Evolutionary conservation across 495 filamentous ascomycete species (phyloP).

Genomic region (Aspergillus baeticus): DNA sequence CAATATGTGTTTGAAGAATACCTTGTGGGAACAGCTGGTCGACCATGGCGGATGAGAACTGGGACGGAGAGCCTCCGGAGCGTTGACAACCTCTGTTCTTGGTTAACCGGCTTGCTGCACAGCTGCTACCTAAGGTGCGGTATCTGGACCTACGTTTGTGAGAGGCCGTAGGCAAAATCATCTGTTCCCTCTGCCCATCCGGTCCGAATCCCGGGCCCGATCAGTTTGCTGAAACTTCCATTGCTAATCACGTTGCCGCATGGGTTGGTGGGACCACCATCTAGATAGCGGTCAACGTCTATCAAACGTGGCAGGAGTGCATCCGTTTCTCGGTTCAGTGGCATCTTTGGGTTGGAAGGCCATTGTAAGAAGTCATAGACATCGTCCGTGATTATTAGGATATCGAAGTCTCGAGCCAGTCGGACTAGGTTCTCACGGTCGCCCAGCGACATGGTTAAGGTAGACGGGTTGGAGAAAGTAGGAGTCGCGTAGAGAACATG

Average conservation of each 20-base stretch:
- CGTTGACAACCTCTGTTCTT: conserved; percentile 57
- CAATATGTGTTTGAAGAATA: conserved; percentile 47
- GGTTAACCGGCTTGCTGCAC: background rate
- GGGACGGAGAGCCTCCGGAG: conserved; percentile 76
- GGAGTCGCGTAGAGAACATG: conserved; percentile 84
- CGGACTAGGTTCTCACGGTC: conserved; percentile 61
- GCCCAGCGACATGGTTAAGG: conserved; percentile 64
- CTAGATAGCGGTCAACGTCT: conserved; percentile 68
- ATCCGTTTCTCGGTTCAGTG: conserved; percentile 25
- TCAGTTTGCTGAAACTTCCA: conserved; percentile 80
- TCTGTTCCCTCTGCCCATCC: conserved; percentile 79
- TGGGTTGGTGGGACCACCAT: conserved; percentile 50
- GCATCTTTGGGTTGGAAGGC: conserved; percentile 37
- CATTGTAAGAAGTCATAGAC: conserved; percentile 90
- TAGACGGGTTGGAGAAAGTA: conserved; percentile 79
- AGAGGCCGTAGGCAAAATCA: conserved; percentile 64
- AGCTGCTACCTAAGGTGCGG: background rate
- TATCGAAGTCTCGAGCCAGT: conserved; percentile 70
- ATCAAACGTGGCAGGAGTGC: conserved; percentile 67
- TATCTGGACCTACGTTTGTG: conserved; percentile 54
- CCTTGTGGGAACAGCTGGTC: conserved; percentile 55
- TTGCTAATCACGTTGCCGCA: conserved; percentile 81
- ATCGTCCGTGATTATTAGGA: conserved; percentile 80
- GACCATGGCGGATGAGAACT: conserved; percentile 66
- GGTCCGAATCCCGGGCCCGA: conserved; percentile 73